These are phyloP conservation scores for Phialophora expanda DNA, from an alignment of 2,329 filamentous ascomycete species.

Conservation along the genomic window DNA sequence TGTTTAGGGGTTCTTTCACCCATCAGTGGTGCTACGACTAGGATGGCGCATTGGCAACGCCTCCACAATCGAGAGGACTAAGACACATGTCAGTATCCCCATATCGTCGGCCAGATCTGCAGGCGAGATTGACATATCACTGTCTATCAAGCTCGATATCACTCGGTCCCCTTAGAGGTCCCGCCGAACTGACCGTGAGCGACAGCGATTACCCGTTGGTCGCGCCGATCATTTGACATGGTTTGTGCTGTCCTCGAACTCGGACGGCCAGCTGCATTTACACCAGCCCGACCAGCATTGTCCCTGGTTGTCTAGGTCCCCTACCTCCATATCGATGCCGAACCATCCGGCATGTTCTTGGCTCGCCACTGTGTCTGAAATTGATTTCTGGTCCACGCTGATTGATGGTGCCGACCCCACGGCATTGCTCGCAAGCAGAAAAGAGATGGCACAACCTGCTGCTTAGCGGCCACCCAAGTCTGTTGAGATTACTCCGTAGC, in stretches of 20 bases:
- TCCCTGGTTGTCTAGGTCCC: constrained; percentile 3
- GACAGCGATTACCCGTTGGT: neutral
- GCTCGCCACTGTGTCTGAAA: neutral
- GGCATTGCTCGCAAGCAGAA: neutral
- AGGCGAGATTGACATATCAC: constrained; percentile 2
- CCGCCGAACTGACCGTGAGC: neutral
- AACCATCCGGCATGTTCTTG: neutral
- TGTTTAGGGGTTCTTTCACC: neutral
- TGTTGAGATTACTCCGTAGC: neutral
- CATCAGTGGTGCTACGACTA: neutral
- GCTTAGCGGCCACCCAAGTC: neutral
- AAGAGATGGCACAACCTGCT: neutral
- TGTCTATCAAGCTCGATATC: neutral
- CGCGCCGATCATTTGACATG: constrained; percentile 12
- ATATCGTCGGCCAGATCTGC: neutral
- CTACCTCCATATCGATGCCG: neutral
- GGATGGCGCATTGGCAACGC: neutral
- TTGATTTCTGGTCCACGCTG: neutral
- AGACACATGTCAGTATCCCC: neutral
- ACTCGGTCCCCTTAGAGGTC: neutral
- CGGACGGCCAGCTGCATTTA: constrained; percentile 1
- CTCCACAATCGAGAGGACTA: neutral
- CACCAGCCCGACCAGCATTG: constrained; percentile 8
- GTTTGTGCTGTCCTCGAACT: neutral
- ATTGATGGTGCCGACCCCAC: neutral